phyloP scores from a whole-genome alignment of 176 grass and related monocot species.

The Carex myosuroides region DNA sequence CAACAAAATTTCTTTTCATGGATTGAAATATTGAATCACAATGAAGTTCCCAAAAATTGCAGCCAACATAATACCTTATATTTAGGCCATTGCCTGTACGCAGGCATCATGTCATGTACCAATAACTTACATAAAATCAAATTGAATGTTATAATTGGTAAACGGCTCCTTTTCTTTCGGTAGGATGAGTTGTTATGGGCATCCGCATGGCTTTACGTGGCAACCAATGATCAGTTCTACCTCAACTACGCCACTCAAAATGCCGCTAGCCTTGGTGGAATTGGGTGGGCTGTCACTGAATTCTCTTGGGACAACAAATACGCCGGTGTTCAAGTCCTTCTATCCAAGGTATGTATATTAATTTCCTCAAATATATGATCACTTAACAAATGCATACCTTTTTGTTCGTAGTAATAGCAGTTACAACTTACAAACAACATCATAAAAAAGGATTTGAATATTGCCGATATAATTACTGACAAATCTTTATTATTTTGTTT shows the following conservation, averaged over 20 bases:
- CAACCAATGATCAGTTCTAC: conserved; percentile 61
- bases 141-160: not conserved
- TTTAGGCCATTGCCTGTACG: too few relatives aligned
- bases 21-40: not conserved
- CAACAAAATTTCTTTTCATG: not conserved
- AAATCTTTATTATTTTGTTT: not conserved
- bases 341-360: conserved; percentile 42
- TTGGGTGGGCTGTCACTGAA: conserved; percentile 59
- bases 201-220: conserved; percentile 75
- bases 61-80: too few relatives aligned
- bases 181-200: conserved; percentile 92
- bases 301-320: conserved; percentile 99
- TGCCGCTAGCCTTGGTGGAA: conserved; percentile 54
- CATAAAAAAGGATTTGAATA: not conserved
- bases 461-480: not conserved
- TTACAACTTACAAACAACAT: not conserved
- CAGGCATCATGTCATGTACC: too few relatives aligned
- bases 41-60: not conserved
- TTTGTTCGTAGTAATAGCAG: not conserved
- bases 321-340: conserved; percentile 76
- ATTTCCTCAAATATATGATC: not conserved
- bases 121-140: not conserved
- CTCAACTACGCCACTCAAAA: conserved; percentile 58
- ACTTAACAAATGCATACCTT: not conserved
- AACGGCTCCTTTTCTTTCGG: not conserved